These are phyloP conservation scores for Solanum arcanum DNA, from an alignment of 257 asterid species.

Conservation along the genomic window DNA sequence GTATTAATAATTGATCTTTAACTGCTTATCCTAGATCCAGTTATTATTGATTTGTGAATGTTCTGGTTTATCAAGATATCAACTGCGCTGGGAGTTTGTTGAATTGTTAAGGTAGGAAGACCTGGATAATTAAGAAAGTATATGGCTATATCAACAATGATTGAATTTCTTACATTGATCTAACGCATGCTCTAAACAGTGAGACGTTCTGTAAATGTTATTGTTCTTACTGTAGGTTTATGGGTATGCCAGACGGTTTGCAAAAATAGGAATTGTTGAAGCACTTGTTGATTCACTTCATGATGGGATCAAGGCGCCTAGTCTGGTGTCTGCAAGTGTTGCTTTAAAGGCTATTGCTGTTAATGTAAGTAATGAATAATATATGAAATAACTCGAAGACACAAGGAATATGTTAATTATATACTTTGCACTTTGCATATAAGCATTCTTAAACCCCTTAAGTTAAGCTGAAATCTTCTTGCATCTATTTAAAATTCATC, in stretches of 20 bases:
- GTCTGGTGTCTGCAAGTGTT: conserved; percentile 56
- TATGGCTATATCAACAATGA: not conserved
- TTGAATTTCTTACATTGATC: not conserved
- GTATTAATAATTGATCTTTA: not conserved
- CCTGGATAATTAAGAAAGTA: not conserved
- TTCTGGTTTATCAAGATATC: not conserved
- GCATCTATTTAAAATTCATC: not conserved
- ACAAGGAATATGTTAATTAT: not conserved
- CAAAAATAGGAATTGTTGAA: conserved; percentile 64
- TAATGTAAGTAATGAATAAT: conserved; percentile 47
- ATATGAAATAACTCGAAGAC: not conserved
- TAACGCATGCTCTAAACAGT: not conserved
- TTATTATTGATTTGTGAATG: not conserved
- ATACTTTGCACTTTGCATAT: not conserved
- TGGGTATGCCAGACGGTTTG: conserved; percentile 86
- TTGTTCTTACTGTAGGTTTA: conserved; percentile 44
- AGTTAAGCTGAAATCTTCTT: not conserved
- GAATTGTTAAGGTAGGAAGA: not conserved
- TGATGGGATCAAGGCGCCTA: conserved; percentile 54
- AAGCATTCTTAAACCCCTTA: not conserved
- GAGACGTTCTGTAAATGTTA: not conserved
- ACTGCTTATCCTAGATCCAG: not conserved
- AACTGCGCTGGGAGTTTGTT: not conserved
- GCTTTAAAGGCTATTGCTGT: conserved; percentile 89
- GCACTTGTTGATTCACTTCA: conserved; percentile 71